These are phyloP conservation scores for Rhizomucor pusillus DNA, from an alignment of 371 early-diverging fungal genomes.

Conservation along the genomic window DNA sequence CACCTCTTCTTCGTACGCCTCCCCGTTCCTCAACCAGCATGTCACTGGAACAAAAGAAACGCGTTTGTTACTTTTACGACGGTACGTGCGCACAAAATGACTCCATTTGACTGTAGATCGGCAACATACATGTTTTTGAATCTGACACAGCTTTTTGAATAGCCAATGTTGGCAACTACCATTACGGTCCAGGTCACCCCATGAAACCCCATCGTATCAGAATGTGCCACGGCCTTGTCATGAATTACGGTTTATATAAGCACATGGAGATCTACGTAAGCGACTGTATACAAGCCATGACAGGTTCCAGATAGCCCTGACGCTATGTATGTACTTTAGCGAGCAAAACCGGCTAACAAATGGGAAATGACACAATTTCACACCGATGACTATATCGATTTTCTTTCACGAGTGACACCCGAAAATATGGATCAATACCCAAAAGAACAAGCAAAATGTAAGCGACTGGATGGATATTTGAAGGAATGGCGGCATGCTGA, in stretches of 20 bases:
- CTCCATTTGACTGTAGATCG: not conserved
- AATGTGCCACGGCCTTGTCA: constrained; percentile 90
- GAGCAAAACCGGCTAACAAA: constrained; percentile 74
- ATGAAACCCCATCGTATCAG: constrained; percentile 97
- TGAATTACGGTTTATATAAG: constrained; percentile 87
- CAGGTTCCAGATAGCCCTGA: constrained; percentile 13
- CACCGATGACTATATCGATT: constrained; percentile 99
- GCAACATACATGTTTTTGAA: not conserved
- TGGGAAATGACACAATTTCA: constrained; percentile 99
- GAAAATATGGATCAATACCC: constrained; percentile 85
- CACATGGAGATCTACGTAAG: constrained; percentile 69
- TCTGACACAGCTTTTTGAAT: constrained; percentile 5
- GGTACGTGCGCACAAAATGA: too few relatives aligned
- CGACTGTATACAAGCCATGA: not conserved
- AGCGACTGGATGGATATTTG: constrained; percentile 4
- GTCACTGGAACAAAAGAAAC: constrained; percentile 45
- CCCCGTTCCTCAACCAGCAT: too few relatives aligned
- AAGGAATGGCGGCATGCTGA: constrained; percentile 13
- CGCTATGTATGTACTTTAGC: too few relatives aligned
- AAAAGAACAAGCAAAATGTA: constrained; percentile 75
- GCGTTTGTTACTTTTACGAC: constrained; percentile 57
- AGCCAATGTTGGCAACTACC: constrained; percentile 65
- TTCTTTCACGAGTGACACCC: constrained; percentile 91
- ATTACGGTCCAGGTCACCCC: constrained; percentile 82
- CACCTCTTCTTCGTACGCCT: too few relatives aligned